Base-by-base conservation (phyloP, 352 stramenopile species). In the Vaucheria bursata region DNA sequence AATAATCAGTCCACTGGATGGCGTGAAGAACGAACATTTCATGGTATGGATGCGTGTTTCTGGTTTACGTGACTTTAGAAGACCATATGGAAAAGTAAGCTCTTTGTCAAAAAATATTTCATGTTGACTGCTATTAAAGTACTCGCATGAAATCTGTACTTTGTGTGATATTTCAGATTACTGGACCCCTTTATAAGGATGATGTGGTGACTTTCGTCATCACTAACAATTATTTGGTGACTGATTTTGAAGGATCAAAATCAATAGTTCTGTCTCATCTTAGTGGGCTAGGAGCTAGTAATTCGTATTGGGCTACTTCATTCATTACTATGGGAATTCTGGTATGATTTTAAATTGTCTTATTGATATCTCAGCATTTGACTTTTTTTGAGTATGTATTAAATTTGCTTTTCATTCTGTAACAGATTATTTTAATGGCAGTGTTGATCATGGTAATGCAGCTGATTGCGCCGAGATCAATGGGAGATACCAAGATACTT, bases 11-110 rank as follows among this genome's bases (percentile, higher is more conserved):
- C 79, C 79, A 7, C 18, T 84, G 5, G 88, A 92, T 34, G 93
- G 94, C 38, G 95, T 99, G 4, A 90, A 95, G 75, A 94, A 99
- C 85, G 96, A 99, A 86, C 96, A 98, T 86, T 99, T 99, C 87
- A 97, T 99, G 53, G 95, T 99, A 18, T 99, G 97, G 97, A 99
- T 99, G 96, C 89, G 95, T 39, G 97, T 92, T 18, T 96, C 96
- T 0, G 94, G 92, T 25, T 87, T 98, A n/a, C 94, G 95, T 1
- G 94, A 88, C 66, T 99, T 99, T 88, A 92, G 96, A 52, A 99
- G 99, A 86, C 89, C 99, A n/a, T 99, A 99, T 85, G 96, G 95
- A 38, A 95, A 92, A 73, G 36, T 78, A 2, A 6, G 36, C 18
- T n/a, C n/a, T 59, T n/a, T 59, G 45, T 29, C 45, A 18, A 59